Percentiles rank a stretch among this genome's conserved stretches.
phyloP scores from a whole-genome alignment of 495 filamentous ascomycete genomes.

The Rhizodiscina lignyota region DNA sequence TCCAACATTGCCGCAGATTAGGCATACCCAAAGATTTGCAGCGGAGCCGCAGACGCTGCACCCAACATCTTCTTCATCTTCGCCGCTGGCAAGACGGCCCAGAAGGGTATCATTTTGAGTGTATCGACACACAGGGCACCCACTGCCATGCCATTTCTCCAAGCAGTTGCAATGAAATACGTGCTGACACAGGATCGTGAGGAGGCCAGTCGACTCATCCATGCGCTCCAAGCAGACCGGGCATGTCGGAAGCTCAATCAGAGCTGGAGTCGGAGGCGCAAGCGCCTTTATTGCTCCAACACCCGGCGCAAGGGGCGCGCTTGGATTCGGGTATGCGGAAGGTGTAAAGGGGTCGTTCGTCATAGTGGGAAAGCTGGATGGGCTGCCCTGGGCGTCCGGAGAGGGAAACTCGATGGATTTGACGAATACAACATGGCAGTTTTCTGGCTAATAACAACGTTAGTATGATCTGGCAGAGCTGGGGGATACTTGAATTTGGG shows the following conservation, averaged over 20 bases:
- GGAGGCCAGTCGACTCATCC: slow-evolving; percentile 88
- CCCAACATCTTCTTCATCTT: slow-evolving; percentile 27
- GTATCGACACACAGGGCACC: slow-evolving; percentile 89
- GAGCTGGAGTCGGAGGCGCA: slow-evolving; percentile 76
- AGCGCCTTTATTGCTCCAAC: slow-evolving; percentile 48
- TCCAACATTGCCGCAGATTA: slow-evolving; percentile 86
- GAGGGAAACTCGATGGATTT: slow-evolving; percentile 67
- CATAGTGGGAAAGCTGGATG: slow-evolving; percentile 37
- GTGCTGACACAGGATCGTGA: slow-evolving; percentile 94
- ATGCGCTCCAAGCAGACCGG: slow-evolving; percentile 95
- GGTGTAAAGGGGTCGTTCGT: slow-evolving; percentile 51
- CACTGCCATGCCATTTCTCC: slow-evolving; percentile 86
- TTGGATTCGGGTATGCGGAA: slow-evolving; percentile 14
- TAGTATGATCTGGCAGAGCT: too few species aligned
- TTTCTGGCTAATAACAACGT: slow-evolving; percentile 51
- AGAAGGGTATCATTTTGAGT: slow-evolving; percentile 33
- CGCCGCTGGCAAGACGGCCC: slow-evolving; percentile 10
- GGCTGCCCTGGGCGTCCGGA: slow-evolving; percentile 17
- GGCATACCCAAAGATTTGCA: slow-evolving; percentile 69
- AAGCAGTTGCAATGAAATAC: slow-evolving; percentile 96
- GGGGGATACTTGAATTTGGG: too few species aligned
- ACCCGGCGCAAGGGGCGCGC: neutral
- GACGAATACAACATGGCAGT: slow-evolving; percentile 90
- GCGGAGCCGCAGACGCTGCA: slow-evolving; percentile 63
- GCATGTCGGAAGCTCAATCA: slow-evolving; percentile 88